Percentiles rank a stretch among this genome's conserved stretches.
Conservation (phyloP, 1,139 yeast genomes). For the Schizosaccharomyces versatilis region DNA sequence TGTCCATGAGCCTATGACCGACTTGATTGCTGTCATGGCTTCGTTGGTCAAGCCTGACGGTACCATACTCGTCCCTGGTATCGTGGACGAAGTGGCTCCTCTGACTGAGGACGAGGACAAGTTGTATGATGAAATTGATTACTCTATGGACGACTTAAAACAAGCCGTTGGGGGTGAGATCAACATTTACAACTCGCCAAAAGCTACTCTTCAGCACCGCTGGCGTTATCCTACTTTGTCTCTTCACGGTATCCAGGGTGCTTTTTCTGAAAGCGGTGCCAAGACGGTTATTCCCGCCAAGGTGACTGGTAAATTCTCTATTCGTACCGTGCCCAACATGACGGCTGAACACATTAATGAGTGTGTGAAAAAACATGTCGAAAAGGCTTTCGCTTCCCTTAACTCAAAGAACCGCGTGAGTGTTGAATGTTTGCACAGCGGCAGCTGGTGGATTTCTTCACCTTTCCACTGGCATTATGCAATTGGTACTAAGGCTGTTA, state of each 20-base stretch:
- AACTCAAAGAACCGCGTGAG: constrained; percentile 53
- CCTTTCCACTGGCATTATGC: constrained; percentile 83
- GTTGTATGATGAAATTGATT: constrained; percentile 69
- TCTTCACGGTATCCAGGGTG: constrained; percentile 93
- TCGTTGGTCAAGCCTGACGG: constrained; percentile 55
- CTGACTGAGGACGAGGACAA: constrained; percentile 49
- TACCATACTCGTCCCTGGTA: constrained; percentile 65
- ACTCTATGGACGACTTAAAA: constrained; percentile 62
- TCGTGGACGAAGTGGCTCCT: constrained; percentile 85
- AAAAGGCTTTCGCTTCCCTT: constrained; percentile 40
- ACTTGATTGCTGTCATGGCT: constrained; percentile 47
- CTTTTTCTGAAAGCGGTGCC: constrained; percentile 84
- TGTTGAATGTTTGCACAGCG: constrained; percentile 73
- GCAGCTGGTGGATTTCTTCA: constrained; percentile 87
- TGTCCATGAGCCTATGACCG: constrained; percentile 94
- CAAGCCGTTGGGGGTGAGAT: constrained; percentile 77
- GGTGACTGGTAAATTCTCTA: constrained; percentile 83
- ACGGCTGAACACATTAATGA: constrained; percentile 58
- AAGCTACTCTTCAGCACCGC: constrained; percentile 84
- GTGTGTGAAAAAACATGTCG: constrained; percentile 49
- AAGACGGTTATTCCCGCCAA: constrained; percentile 94
- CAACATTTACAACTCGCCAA: constrained; percentile 50
- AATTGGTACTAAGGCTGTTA: constrained; percentile 86
- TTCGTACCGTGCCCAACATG: constrained; percentile 90
- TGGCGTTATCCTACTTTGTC: constrained; percentile 85